Conservation (phyloP, 805 yeast species). For the Nakazawaea laoshanensis region DNA sequence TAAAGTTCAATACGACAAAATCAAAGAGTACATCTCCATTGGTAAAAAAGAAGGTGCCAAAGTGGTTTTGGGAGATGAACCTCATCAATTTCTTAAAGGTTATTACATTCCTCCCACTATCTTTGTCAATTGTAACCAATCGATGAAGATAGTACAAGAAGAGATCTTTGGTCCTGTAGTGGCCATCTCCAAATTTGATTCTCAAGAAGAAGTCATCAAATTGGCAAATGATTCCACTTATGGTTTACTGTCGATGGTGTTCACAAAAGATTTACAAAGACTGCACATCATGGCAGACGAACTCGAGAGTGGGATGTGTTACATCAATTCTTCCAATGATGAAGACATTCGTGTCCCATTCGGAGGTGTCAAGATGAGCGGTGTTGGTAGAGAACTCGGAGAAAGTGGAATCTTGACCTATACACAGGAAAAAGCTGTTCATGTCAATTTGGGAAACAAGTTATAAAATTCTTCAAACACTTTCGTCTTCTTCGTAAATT, state of each 20-base stretch:
- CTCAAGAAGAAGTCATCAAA: constrained; percentile 59
- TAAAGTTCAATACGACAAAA: constrained; percentile 46
- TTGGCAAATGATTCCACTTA: constrained; percentile 67
- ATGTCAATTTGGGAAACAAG: constrained; percentile 37
- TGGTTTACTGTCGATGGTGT: constrained; percentile 79
- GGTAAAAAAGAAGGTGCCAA: constrained; percentile 45
- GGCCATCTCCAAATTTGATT: constrained; percentile 51
- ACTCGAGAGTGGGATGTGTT: constrained; percentile 59
- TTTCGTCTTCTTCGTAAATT: constrained; percentile 4
- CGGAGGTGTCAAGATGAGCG: constrained; percentile 76
- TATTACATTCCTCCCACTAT: constrained; percentile 70
- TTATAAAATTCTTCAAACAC: constrained; percentile 19
- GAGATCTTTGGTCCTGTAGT: constrained; percentile 90
- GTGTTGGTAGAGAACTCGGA: constrained; percentile 78
- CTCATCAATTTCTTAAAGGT: constrained; percentile 41
- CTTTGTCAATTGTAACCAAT: constrained; percentile 59
- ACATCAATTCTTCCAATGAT: constrained; percentile 63
- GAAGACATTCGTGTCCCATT: constrained; percentile 62
- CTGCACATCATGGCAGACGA: constrained; percentile 59
- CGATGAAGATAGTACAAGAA: constrained; percentile 61
- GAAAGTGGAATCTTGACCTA: constrained; percentile 62
- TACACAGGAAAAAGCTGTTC: constrained; percentile 69
- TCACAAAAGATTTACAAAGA: constrained; percentile 55
- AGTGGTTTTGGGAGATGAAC: constrained; percentile 32
- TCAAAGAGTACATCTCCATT: constrained; percentile 31